These are phyloP conservation scores for Zoysia japonica DNA, from an alignment of 176 grass and related monocot genomes.

Conservation along the genomic window DNA sequence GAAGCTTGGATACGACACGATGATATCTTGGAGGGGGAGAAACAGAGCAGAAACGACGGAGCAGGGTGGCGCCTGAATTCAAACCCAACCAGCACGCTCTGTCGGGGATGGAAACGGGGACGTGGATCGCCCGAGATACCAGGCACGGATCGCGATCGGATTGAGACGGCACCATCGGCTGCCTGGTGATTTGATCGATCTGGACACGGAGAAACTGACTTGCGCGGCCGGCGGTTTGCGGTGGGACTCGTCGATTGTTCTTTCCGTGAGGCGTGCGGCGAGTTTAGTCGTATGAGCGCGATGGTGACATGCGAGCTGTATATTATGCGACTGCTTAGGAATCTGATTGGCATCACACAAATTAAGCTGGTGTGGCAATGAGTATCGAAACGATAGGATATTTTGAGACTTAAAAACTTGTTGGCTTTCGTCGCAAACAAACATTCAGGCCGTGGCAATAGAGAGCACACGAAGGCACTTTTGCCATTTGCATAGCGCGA, in stretches of 20 bases:
- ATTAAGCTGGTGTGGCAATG: background rate
- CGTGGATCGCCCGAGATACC: background rate
- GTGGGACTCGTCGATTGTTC: background rate
- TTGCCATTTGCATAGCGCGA: no score
- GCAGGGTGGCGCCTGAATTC: slow-evolving; percentile 23
- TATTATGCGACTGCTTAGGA: background rate
- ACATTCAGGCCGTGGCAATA: no score
- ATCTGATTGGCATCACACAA: background rate
- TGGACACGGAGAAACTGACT: background rate
- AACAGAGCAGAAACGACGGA: background rate
- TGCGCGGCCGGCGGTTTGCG: background rate
- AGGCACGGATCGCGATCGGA: slow-evolving; percentile 27
- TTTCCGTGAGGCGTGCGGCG: background rate
- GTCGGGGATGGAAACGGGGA: slow-evolving; percentile 21
- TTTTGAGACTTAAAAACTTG: background rate
- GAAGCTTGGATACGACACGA: background rate
- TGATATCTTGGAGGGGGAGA: background rate
- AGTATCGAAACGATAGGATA: background rate
- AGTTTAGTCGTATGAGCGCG: background rate
- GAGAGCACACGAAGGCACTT: no score
- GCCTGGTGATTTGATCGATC: background rate
- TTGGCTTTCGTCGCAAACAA: no score
- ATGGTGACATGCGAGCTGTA: background rate
- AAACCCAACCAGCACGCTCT: slow-evolving; percentile 37
- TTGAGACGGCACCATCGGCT: background rate